Percentiles rank a stretch among this genome's conserved stretches.
Evolutionary conservation across 1,139 yeast species (phyloP).

Genomic region (Diutina rugosa): DNA sequence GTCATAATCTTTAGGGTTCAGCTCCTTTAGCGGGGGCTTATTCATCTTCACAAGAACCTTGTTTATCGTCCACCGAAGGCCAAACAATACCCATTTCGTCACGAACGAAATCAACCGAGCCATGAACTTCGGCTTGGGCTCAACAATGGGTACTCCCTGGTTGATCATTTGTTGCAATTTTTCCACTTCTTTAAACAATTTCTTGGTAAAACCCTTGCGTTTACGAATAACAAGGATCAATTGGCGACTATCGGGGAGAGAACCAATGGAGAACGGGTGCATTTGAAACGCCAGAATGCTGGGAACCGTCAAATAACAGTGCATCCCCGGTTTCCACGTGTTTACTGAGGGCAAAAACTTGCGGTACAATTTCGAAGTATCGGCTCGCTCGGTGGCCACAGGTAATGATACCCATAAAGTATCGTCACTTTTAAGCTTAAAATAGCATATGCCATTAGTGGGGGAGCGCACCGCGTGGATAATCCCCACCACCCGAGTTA

Average conservation of each 20-base stretch:
- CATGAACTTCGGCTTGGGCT: not conserved
- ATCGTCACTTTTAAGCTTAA: slow-evolving; percentile 27
- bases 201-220: slow-evolving; percentile 31
- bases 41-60: not conserved
- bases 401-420: slow-evolving; percentile 29
- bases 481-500: slow-evolving; percentile 16
- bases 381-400: slow-evolving; percentile 9
- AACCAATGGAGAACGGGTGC: slow-evolving; percentile 37
- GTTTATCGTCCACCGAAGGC: not conserved
- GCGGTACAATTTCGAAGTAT: slow-evolving; percentile 15
- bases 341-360: slow-evolving; percentile 22
- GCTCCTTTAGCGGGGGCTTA: not conserved
- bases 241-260: slow-evolving; percentile 22
- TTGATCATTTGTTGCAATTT: slow-evolving; percentile 10
- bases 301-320: slow-evolving; percentile 26
- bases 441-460: slow-evolving; percentile 24
- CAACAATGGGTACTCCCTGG: slow-evolving; percentile 5
- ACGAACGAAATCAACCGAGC: not conserved
- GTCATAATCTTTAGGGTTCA: not conserved
- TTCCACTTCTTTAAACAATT: slow-evolving; percentile 13
- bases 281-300: slow-evolving; percentile 24
- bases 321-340: slow-evolving; percentile 38
- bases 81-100: not conserved
- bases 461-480: slow-evolving; percentile 25
- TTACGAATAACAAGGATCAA: slow-evolving; percentile 26